Evolutionary conservation across 768 basidiomycete genomes (phyloP), one percentile per base, ranked within the genome.

Genomic region (Termitomyces sp.): DNA sequence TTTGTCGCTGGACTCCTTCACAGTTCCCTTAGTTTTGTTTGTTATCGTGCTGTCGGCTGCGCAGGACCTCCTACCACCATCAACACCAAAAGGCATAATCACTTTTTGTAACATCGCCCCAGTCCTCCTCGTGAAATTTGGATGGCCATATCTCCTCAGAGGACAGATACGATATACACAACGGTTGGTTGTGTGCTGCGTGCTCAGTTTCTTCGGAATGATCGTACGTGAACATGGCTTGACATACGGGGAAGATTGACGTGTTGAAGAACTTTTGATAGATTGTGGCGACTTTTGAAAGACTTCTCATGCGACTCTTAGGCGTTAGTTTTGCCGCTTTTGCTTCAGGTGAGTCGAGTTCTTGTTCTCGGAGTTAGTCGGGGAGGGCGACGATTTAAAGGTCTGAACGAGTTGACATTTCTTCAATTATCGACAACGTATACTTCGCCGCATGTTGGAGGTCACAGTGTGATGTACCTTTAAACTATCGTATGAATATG

Each of bases 31-130:
- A 93, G 93, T 97, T 7, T 76, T 96, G 52, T 97, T 98, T 71
- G 96, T 99, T 35, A 89, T 98, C 56, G 96, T 98, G 56, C 82
- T 99, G 19, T 95, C 93, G 0, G 96, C 96, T 10, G 96, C 96
- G 1, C 77, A 98, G 4, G 96, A 99, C 66, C 80, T 99, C 2
- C 93, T 96, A 1, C 90, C 93, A 10, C 85, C 90, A 1, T 81
- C 87, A 1, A 96, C 93, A 0, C 95, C 96, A 0, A 96, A 96
- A 67, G 96, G 96, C 15, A 84, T 98, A 52, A 92, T 98, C 52
- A 84, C 88, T 0, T 93, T 98, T 66, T 95, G 90, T 72, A 98
- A 98, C 69, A 96, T 99, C 53, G 80, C 88, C 11, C 95, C 96
- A 0, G 83, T 91, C 0, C 72, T 98, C 1, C 65, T 86, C 0